Percentiles rank a stretch among this genome's conserved stretches.
Conservation (phyloP, 257 asterid species). For the Lycium ferocissimum region DNA sequence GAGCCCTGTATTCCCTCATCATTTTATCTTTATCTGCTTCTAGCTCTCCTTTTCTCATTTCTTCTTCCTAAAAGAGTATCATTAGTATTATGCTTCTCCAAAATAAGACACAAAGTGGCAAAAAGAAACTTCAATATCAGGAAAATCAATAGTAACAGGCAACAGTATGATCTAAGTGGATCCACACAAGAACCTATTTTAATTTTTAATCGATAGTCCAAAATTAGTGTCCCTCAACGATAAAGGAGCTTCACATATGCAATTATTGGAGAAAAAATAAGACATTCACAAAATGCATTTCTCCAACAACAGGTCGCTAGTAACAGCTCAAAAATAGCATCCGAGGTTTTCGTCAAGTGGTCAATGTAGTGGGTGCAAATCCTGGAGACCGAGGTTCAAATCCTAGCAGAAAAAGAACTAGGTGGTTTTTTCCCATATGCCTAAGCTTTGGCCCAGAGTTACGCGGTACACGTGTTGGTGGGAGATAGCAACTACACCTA, state of each 20-base stretch:
- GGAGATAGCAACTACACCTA: too few relatives aligned
- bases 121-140: background rate
- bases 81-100: conserved; percentile 37
- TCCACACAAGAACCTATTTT: conserved; percentile 4
- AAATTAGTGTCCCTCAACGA: background rate
- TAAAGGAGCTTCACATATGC: background rate
- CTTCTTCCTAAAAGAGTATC: conserved; percentile 90
- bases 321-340: background rate
- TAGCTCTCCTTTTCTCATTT: conserved; percentile 91
- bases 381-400: background rate
- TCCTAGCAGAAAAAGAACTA: background rate
- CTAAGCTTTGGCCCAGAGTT: too few relatives aligned
- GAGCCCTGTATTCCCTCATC: conserved; percentile 99
- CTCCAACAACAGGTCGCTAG: background rate
- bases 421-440: too few relatives aligned
- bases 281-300: background rate
- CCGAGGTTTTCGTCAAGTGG: background rate
- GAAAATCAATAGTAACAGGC: background rate
- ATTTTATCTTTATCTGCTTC: conserved; percentile 98
- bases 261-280: background rate
- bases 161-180: background rate
- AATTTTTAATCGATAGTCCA: background rate
- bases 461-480: too few relatives aligned
- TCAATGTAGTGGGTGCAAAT: background rate
- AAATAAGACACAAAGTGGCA: conserved; percentile 6